These are phyloP conservation scores for Leccinum broughii DNA, from an alignment of 768 basidiomycete species.

Conservation along the genomic window DNA sequence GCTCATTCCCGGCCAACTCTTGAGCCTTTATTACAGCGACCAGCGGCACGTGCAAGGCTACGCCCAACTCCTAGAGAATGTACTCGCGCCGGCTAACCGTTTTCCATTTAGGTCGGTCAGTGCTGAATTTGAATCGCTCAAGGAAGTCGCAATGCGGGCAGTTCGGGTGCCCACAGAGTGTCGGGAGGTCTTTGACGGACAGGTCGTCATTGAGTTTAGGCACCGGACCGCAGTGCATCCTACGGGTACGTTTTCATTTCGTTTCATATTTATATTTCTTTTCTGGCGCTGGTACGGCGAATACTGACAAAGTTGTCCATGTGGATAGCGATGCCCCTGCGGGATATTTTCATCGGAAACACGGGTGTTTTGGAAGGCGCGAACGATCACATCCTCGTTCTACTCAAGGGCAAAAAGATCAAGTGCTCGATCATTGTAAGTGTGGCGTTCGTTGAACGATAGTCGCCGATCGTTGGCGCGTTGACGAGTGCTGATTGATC, in stretches of 20 bases:
- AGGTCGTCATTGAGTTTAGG: conserved; percentile 5
- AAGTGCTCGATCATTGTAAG: conserved; percentile 6
- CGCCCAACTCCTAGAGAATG: neutral
- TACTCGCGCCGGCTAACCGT: neutral
- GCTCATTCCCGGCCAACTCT: conserved; percentile 9
- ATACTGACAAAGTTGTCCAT: neutral
- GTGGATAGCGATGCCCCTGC: neutral
- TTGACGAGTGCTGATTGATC: neutral
- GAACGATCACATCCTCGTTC: neutral
- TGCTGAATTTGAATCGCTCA: neutral
- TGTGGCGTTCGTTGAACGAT: neutral
- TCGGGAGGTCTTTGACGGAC: neutral
- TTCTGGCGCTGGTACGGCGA: neutral
- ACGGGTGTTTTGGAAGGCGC: neutral
- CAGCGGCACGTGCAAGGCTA: neutral
- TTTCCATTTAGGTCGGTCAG: neutral
- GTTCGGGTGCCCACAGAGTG: neutral
- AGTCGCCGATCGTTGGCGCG: neutral
- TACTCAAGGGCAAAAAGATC: neutral
- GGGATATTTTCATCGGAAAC: rapidly evolving
- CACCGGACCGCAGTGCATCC: neutral
- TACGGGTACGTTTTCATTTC: conserved; percentile 2
- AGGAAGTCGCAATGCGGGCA: neutral
- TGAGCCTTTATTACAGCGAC: neutral
- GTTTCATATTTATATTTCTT: neutral